Percentiles rank a stretch among this genome's conserved stretches.
These are phyloP conservation scores for Aspergillus uvarum DNA, from an alignment of 2,329 filamentous ascomycete species.

Conservation along the genomic window DNA sequence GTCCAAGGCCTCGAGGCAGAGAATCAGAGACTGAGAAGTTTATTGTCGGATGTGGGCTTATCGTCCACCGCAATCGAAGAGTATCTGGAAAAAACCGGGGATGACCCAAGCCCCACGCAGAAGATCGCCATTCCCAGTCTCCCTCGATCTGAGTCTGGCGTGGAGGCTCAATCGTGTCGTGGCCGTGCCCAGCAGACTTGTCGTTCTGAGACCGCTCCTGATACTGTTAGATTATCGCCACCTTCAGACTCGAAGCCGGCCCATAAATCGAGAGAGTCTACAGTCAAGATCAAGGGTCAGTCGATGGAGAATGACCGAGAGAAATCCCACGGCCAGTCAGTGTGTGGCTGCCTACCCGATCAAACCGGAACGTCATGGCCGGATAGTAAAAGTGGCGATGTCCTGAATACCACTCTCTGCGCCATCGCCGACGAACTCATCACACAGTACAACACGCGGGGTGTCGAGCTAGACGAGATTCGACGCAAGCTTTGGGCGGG, in stretches of 20 bases:
- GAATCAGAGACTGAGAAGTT: constrained; percentile 30
- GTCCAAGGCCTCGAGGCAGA: constrained; percentile 36
- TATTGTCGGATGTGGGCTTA: constrained; percentile 29
- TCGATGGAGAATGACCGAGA: too few relatives aligned
- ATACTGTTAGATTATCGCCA: neutral
- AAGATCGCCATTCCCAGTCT: constrained; percentile 40
- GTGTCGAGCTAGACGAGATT: constrained; percentile 38
- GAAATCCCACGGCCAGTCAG: constrained; percentile 7
- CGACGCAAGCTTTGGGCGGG: constrained; percentile 35
- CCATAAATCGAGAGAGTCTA: too few relatives aligned
- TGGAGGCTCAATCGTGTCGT: neutral
- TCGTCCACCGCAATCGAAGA: constrained; percentile 25
- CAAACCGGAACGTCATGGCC: constrained; percentile 19
- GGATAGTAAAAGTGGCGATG: constrained; percentile 22
- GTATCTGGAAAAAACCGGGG: constrained; percentile 25
- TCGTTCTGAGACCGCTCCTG: neutral
- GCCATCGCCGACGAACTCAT: constrained; percentile 41
- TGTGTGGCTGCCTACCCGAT: constrained; percentile 27
- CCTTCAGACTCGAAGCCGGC: neutral
- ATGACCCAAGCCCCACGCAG: constrained; percentile 18
- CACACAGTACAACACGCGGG: constrained; percentile 38
- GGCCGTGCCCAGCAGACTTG: neutral
- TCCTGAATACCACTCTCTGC: constrained; percentile 39
- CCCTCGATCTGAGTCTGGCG: constrained; percentile 8
- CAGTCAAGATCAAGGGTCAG: too few relatives aligned